Conservation (phyloP, 2,329 filamentous ascomycete genomes). For the Teratosphaeria nubilosa region DNA sequence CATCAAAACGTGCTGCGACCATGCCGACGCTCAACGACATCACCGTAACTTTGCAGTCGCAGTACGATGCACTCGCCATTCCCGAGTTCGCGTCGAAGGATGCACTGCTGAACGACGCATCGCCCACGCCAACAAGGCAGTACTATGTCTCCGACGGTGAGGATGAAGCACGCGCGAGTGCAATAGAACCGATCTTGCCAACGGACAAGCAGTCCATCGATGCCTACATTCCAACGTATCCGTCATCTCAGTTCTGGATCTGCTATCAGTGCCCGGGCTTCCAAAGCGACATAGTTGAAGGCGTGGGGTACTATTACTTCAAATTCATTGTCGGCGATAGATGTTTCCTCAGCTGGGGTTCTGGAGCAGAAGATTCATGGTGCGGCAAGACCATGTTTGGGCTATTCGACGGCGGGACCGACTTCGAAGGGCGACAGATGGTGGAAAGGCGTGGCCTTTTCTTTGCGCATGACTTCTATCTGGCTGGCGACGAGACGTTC, state of each 20-base stretch:
- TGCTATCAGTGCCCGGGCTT: conserved; percentile 22
- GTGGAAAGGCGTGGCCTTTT: conserved; percentile 34
- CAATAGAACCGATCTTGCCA: neutral
- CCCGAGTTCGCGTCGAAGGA: conserved; percentile 21
- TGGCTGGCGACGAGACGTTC: conserved; percentile 20
- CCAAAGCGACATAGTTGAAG: neutral
- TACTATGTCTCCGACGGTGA: conserved; percentile 16
- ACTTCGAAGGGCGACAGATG: conserved; percentile 19
- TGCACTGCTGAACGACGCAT: neutral
- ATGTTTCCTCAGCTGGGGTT: conserved; percentile 35
- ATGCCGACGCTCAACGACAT: conserved; percentile 30
- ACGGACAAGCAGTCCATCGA: neutral
- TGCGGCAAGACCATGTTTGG: conserved; percentile 37
- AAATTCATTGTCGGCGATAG: conserved; percentile 34
- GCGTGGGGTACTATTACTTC: conserved; percentile 31
- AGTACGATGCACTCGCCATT: conserved; percentile 29
- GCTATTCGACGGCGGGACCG: conserved; percentile 27
- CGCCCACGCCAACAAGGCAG: neutral
- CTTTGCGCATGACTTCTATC: conserved; percentile 20
- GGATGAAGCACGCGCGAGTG: conserved; percentile 4
- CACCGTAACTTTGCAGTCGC: conserved; percentile 30
- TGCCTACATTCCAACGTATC: conserved; percentile 27
- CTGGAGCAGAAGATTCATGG: conserved; percentile 32
- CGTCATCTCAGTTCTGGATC: conserved; percentile 36
- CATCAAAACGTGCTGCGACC: neutral